A percentile compares a stretch with the other conserved stretches of the same genome.
These are phyloP conservation scores for Pythium diclinum DNA, from an alignment of 352 stramenopile species.

Conservation along the genomic window DNA sequence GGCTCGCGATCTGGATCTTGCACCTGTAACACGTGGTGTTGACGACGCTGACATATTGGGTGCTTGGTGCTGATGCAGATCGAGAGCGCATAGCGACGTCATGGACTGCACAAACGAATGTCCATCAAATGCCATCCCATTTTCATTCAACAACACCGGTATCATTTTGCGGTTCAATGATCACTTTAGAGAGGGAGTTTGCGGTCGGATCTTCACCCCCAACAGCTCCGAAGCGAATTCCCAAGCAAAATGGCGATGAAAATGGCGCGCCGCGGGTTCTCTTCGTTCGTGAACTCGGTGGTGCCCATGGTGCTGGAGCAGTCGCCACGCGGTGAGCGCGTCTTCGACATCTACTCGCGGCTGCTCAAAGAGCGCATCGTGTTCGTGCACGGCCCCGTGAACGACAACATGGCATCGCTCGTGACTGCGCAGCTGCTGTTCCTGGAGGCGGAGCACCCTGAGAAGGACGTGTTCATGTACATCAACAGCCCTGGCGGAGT, in stretches of 20 bases:
- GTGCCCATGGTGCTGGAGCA: slow-evolving; percentile 95
- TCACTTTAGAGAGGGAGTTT: background rate
- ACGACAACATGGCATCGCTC: slow-evolving; percentile 81
- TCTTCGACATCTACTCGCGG: slow-evolving; percentile 98
- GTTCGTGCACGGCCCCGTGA: slow-evolving; percentile 94
- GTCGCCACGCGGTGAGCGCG: slow-evolving; percentile 89
- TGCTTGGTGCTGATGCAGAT: background rate
- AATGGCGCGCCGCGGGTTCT: slow-evolving; percentile 41
- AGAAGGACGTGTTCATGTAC: slow-evolving; percentile 99
- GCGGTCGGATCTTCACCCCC: background rate
- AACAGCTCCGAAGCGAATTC: background rate
- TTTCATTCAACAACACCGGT: background rate
- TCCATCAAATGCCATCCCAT: background rate
- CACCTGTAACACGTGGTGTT: background rate
- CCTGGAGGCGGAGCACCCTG: slow-evolving; percentile 94
- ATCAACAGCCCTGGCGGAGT: slow-evolving; percentile 98
- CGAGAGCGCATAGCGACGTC: slow-evolving; percentile 3
- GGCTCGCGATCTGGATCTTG: background rate
- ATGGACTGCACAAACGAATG: background rate
- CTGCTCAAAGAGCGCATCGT: slow-evolving; percentile 98
- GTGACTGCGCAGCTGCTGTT: slow-evolving; percentile 92
- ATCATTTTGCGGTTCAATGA: background rate
- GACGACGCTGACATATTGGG: background rate
- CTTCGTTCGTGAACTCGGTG: slow-evolving; percentile 62
- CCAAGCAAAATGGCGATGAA: background rate